These are phyloP conservation scores for Aspergillus sp. DNA, from an alignment of 2,329 filamentous ascomycete species.

Conservation along the genomic window DNA sequence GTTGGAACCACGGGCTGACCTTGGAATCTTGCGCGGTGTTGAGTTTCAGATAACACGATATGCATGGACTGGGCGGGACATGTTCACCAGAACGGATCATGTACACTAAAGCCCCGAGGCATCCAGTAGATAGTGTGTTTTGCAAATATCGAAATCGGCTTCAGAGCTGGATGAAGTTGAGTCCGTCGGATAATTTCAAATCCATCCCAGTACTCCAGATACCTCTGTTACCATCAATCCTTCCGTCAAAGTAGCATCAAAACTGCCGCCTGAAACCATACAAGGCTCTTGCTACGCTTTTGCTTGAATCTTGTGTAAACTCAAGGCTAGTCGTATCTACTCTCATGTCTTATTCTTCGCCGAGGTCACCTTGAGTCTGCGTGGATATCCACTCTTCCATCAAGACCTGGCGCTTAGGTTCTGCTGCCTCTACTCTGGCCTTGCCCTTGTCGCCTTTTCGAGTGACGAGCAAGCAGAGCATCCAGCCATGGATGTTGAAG, in stretches of 20 bases:
- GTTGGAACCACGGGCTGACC: not conserved
- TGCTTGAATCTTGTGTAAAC: too few relatives aligned
- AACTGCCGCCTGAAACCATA: too few relatives aligned
- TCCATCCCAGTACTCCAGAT: not conserved
- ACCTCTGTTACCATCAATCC: too few relatives aligned
- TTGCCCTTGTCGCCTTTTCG: conserved; percentile 57
- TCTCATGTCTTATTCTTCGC: conserved; percentile 34
- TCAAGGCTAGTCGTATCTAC: not conserved
- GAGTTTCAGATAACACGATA: not conserved
- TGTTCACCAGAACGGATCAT: not conserved
- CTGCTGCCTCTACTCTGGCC: conserved; percentile 31
- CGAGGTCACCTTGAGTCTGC: conserved; percentile 52
- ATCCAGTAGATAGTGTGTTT: not conserved
- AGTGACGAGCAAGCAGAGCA: conserved; percentile 86
- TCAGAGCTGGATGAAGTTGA: not conserved
- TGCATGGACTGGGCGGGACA: not conserved
- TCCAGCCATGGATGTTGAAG: conserved; percentile 91
- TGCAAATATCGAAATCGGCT: not conserved
- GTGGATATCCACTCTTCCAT: conserved; percentile 90
- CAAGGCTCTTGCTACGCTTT: too few relatives aligned
- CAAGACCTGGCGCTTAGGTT: conserved; percentile 60
- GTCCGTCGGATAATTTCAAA: not conserved
- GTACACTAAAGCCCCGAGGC: not conserved
- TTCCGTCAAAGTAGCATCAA: too few relatives aligned
- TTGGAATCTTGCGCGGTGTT: not conserved